These are phyloP conservation scores for Plenodomus biglobosus DNA, from an alignment of 2,329 filamentous ascomycete species.

Conservation along the genomic window DNA sequence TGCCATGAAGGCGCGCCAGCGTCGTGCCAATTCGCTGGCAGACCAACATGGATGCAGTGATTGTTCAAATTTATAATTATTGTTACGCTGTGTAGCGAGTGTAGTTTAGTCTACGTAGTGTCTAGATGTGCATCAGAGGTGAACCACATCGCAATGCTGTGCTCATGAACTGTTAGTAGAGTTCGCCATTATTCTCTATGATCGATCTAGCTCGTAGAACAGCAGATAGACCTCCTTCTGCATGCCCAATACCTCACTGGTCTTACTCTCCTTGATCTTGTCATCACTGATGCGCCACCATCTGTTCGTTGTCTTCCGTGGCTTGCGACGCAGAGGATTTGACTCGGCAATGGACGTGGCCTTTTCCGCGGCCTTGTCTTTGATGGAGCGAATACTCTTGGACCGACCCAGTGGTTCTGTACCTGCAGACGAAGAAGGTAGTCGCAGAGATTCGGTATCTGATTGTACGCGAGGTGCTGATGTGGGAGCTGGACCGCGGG, in stretches of 20 bases:
- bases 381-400: conserved; percentile 34
- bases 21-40: not conserved
- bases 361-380: conserved; percentile 35
- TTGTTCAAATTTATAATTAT: not conserved
- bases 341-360: conserved; percentile 50
- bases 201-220: conserved; percentile 82
- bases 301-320: conserved; percentile 65
- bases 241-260: conserved; percentile 86
- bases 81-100: conserved; percentile 1
- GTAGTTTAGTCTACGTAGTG: not conserved
- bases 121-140: not conserved
- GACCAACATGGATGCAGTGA: not conserved
- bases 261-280: conserved; percentile 92
- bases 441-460: conserved; percentile 25
- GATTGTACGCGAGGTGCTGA: conserved; percentile 31
- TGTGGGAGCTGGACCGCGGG: conserved; percentile 31
- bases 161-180: not conserved
- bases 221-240: conserved; percentile 93
- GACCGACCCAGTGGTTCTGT: conserved; percentile 26
- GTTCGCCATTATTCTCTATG: not conserved
- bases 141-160: not conserved
- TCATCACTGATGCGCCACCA: conserved; percentile 99
- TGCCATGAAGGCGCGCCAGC: not conserved
- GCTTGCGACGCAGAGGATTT: conserved; percentile 54
- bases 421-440: conserved; percentile 17